These are phyloP conservation scores for Blastomyces parvus DNA, from an alignment of 2,329 filamentous ascomycete genomes.

Conservation along the genomic window DNA sequence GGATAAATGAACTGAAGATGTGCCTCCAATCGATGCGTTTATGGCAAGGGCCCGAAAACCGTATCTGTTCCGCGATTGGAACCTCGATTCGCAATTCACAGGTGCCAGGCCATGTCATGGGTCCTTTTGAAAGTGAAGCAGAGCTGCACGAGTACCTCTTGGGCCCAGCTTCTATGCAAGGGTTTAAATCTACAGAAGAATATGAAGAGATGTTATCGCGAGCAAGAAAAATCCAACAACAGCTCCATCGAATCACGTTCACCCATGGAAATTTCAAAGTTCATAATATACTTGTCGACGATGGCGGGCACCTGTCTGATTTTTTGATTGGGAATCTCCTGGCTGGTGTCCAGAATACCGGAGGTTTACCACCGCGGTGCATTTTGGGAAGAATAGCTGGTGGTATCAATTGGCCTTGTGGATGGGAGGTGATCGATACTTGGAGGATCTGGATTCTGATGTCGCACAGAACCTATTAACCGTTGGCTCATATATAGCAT, in stretches of 20 bases:
- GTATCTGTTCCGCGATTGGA: constrained; percentile 26
- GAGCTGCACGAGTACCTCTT: constrained; percentile 5
- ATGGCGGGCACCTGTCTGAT: constrained; percentile 19
- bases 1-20: constrained; percentile 6
- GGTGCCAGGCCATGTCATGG: constrained; percentile 27
- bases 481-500: neutral
- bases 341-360: constrained; percentile 22
- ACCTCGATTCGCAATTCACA: constrained; percentile 24
- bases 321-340: constrained; percentile 22
- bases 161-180: neutral
- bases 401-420: constrained; percentile 18
- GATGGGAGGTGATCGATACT: constrained; percentile 19
- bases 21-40: constrained; percentile 8
- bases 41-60: neutral
- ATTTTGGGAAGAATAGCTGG: constrained; percentile 18
- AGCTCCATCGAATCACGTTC: constrained; percentile 19
- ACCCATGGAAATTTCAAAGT: constrained; percentile 21
- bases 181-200: neutral
- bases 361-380: constrained; percentile 21
- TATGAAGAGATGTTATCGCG: neutral
- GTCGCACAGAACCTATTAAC: neutral
- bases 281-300: constrained; percentile 19
- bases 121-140: constrained; percentile 22
- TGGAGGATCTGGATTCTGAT: constrained; percentile 16
- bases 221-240: neutral